Base-by-base conservation (phyloP, 805 yeast genomes). In the Starmerella geochares region DNA sequence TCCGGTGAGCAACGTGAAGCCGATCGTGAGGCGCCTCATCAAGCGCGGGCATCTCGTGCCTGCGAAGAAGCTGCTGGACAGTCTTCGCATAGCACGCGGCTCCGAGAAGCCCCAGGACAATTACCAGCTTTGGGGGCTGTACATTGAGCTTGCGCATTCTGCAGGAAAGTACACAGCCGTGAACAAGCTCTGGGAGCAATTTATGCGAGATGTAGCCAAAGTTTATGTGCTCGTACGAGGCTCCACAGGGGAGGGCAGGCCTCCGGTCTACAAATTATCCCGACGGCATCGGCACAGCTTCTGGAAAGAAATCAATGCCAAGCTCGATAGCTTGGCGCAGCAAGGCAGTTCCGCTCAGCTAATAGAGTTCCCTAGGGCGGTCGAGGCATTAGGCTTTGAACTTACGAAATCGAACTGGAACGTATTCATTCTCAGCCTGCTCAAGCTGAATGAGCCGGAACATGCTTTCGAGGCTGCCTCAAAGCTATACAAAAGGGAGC, bases 1-100 rank as follows among this genome's bases (percentile, higher is more conserved):
- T 2, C 64, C 67, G 1, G 54, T 58, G 4, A 46, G 48, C 5
- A 55, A 59, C 42, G 40, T 63, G 14, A 54, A 57, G 40, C 58
- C 57, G 8, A 58, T 63, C 8, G 51, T 59, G 1, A 40, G 57
- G 7, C 47, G 52, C 10, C 53, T 56, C 24, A 38, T 58, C 31
- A 57, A 57, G 31, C 11, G 36, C 1, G 43, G 44, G n/a, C 41
- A 52, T 14, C 48, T 23, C 27, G 49, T 27, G 6, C 19, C 50
- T 13, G 65, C 65, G 2, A 46, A 54, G 32, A 36, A 49, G 23
- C 50, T 64, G 43, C 52, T 63, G 39, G 54, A 51, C 48, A 29
- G 41, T 10, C 35, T 32, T 31, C 40, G 46, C 39, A 27, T 19
- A 16, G 39, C 36, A 13, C 52, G 54, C 19, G 40, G 16, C 25